Evolutionary conservation across 192 early-diverging fungal genomes (phyloP), one percentile per base, ranked within the genome.

Genomic region (Linnemannia schmuckeri): DNA sequence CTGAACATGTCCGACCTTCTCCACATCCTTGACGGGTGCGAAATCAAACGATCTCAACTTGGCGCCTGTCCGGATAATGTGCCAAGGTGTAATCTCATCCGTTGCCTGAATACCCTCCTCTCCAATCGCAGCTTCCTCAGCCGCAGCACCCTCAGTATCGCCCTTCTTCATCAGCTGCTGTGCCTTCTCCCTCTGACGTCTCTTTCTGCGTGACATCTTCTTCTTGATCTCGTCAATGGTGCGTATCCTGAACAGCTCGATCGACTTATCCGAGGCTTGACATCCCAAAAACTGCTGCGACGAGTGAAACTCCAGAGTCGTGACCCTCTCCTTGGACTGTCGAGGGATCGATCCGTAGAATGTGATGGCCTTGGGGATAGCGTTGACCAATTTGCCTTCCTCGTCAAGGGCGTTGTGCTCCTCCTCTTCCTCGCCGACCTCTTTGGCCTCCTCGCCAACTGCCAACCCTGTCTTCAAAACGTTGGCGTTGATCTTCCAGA

Each of bases 11-110:
- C 91, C 84, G 27, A 82, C 86, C 70, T 94, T 92, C 44, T 90
- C 82, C 24, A 90, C 77, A 88, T 93, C 87, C 40, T 87, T 82
- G 10, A 74, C 87, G 6, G 93, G 91, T 13, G 88, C 85, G 73
- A 97, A 95, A 79, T 95, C 95, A 78, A 97, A 95, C 22, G 95
- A 97, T 72, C 95, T 90, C 15, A 98, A 90, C 87, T 97, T 98
- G 35, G 94, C 95, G 44, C 89, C 89, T 33, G 96, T 93, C 33
- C 95, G 93, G 63, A 99, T 85, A 74, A 96, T 89, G 61, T 91
- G 90, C 81, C 96, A 93, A 9, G 92, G 86, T 13, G 94, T 92
- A 70, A 99, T 92, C 85, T 97, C 93, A 80, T 98, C 97, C 6
- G 92, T 92, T 15, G 94, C 93, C 22, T 93, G 91, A 69, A 97